A percentile compares a stretch with the other conserved stretches of the same genome.
phyloP scores from a whole-genome alignment of 768 basidiomycete species.

The Fomitopsis serialis region DNA sequence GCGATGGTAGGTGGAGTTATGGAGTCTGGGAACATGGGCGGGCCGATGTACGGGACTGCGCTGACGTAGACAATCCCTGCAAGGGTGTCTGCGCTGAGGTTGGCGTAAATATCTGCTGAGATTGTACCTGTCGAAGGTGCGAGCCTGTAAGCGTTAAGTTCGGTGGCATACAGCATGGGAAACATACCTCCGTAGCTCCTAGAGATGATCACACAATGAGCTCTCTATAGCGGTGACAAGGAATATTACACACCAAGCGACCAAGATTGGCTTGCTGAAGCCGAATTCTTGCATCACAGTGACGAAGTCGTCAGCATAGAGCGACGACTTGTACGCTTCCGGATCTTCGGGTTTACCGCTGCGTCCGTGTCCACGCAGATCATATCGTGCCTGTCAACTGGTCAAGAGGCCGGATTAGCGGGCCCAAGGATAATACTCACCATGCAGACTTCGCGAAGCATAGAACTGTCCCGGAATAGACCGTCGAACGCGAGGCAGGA shows the following conservation, averaged over 20 bases:
- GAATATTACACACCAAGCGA: constrained; percentile 14
- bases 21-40: constrained; percentile 4
- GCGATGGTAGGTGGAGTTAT: constrained; percentile 7
- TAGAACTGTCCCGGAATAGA: constrained; percentile 10
- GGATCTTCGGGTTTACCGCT: constrained; percentile 8
- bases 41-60: constrained; percentile 9
- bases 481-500: constrained; percentile 15
- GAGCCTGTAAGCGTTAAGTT: background rate
- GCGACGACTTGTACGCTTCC: constrained; percentile 9
- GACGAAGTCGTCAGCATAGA: constrained; percentile 17
- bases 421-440: constrained; percentile 2
- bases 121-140: background rate
- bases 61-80: constrained; percentile 5
- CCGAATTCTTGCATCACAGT: constrained; percentile 16
- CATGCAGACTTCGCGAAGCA: constrained; percentile 13
- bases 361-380: constrained; percentile 19
- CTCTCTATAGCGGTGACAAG: background rate
- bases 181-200: constrained; percentile 3
- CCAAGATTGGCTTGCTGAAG: constrained; percentile 14
- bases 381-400: constrained; percentile 17
- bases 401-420: background rate
- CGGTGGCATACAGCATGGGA: no score
- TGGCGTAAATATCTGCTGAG: constrained; percentile 3
- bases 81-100: background rate
- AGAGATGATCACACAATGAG: background rate